Base-by-base conservation (phyloP, 257 asterid genomes). In the Solanum etuberosum region DNA sequence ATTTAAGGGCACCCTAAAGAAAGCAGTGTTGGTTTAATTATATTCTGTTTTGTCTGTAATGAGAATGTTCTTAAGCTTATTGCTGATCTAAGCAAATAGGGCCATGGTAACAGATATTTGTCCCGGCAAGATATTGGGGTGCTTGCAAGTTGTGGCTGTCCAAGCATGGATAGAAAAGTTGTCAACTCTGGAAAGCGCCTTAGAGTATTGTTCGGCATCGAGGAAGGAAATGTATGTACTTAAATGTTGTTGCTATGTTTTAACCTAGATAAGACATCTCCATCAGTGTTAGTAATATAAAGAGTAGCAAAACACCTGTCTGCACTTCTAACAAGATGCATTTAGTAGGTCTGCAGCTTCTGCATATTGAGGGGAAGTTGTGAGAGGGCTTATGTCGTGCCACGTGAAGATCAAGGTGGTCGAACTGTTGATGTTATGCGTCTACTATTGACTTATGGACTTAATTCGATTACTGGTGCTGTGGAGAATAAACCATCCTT, bases 111-210 rank as follows among this genome's bases (percentile, higher is more conserved):
- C 94, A 97, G 99, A 86, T 85, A 87, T 89, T 88, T 97, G 90
- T 95, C 99, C 9, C 90, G 81, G 83, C 91, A 93, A 87, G 94
- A 94, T 90, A 94, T 96, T 88, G 74, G 67, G 76, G 93, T 91
- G 77, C 88, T 97, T 87, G 94, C 94, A 11, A 95, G 90, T 67
- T 90, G 91, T 68, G 98, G 99, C 86, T 97, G 99, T 89, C 99
- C 99, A 32, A 94, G 94, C 93, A 90, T 88, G 5, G 99, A 97
- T 89, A 91, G 98, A 86, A 97, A 97, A 91, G 96, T 97, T 85
- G 98, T 96, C 89, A 96, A 97, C 94, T 96, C 98, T 21, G 98
- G 97, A 86, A 97, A 96, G 92, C 98, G 98, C 77, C 90, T 96
- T 72, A 90, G 99, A 89, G 95, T 98, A 82, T 93, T 93, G 87